phyloP scores from a whole-genome alignment of 1,284 basidiomycete genomes.

The Cerioporus squamosus region DNA sequence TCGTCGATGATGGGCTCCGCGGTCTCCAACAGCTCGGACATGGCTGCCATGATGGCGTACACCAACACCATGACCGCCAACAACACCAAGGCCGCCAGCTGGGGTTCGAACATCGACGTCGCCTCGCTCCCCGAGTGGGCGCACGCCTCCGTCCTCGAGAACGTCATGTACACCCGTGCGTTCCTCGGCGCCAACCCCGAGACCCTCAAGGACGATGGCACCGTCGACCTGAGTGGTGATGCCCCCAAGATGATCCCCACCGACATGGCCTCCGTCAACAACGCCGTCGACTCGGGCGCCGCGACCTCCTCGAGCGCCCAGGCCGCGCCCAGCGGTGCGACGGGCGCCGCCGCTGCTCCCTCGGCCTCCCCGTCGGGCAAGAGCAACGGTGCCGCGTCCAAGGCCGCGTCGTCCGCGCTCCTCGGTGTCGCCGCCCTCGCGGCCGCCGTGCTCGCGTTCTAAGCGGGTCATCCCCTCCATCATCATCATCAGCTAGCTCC shows the following conservation, averaged over 20 bases:
- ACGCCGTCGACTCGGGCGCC: slow-evolving; percentile 34
- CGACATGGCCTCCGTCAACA: slow-evolving; percentile 50
- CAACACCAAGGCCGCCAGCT: slow-evolving; percentile 52
- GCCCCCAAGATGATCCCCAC: slow-evolving; percentile 61
- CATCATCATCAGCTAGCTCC: not conserved
- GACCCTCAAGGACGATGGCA: slow-evolving; percentile 52
- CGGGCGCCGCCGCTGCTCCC: slow-evolving; percentile 34
- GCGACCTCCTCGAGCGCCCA: slow-evolving; percentile 26
- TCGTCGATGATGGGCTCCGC: slow-evolving; percentile 54
- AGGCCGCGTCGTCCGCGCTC: slow-evolving; percentile 52
- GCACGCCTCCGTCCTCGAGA: slow-evolving; percentile 45
- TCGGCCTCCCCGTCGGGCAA: slow-evolving; percentile 30
- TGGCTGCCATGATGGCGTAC: slow-evolving; percentile 60
- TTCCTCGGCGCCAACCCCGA: slow-evolving; percentile 69
- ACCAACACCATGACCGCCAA: slow-evolving; percentile 50
- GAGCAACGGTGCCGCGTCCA: slow-evolving; percentile 52
- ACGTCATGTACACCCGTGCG: slow-evolving; percentile 47
- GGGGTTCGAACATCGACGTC: slow-evolving; percentile 69
- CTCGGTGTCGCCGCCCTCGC: slow-evolving; percentile 54
- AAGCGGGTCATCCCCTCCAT: slow-evolving; percentile 34
- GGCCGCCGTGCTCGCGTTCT: slow-evolving; percentile 62
- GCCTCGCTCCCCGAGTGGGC: slow-evolving; percentile 57
- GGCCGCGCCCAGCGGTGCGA: slow-evolving; percentile 31
- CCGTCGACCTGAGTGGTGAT: slow-evolving; percentile 51
- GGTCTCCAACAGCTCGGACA: slow-evolving; percentile 52